phyloP scores from a whole-genome alignment of 2,329 filamentous ascomycete species.

The Lachnellula hyalina region DNA sequence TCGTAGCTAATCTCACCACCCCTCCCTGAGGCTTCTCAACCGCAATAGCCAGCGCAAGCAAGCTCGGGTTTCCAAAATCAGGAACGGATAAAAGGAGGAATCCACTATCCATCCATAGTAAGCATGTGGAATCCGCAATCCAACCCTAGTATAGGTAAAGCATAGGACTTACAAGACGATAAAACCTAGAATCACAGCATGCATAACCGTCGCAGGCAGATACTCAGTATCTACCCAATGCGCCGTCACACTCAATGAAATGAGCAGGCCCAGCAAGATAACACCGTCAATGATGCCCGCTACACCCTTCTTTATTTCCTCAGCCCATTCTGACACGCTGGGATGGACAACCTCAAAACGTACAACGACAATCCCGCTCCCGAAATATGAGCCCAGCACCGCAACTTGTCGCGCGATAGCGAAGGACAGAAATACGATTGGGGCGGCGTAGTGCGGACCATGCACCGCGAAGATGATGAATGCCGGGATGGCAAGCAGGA shows the following conservation, averaged over 20 bases:
- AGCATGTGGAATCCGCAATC: background rate
- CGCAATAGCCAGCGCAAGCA: slow-evolving; percentile 10
- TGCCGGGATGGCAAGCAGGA: slow-evolving; percentile 15
- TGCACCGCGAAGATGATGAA: slow-evolving; percentile 18
- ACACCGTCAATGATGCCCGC: slow-evolving; percentile 9
- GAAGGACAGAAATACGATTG: slow-evolving; percentile 20
- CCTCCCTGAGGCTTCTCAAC: slow-evolving; percentile 11
- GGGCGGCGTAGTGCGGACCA: slow-evolving; percentile 2
- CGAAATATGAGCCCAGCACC: slow-evolving; percentile 15
- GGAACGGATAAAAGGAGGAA: slow-evolving; percentile 12
- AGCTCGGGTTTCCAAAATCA: slow-evolving; percentile 14
- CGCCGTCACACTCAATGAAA: slow-evolving; percentile 13
- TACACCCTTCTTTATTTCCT: slow-evolving; percentile 11
- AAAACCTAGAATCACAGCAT: slow-evolving; percentile 14
- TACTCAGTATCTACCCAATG: slow-evolving; percentile 3
- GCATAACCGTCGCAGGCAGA: background rate
- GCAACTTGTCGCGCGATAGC: slow-evolving; percentile 15
- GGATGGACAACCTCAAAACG: slow-evolving; percentile 19
- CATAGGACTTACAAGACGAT: slow-evolving; percentile 14
- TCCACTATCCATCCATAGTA: slow-evolving; percentile 7
- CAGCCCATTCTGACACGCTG: slow-evolving; percentile 10
- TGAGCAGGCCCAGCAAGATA: slow-evolving; percentile 14
- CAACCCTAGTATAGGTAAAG: background rate
- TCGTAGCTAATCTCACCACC: slow-evolving; percentile 13
- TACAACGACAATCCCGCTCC: slow-evolving; percentile 12